Percentiles rank a stretch among this genome's conserved stretches.
These are phyloP conservation scores for Sporothrix brunneoviolacea DNA, from an alignment of 2,329 filamentous ascomycete genomes.

Conservation along the genomic window DNA sequence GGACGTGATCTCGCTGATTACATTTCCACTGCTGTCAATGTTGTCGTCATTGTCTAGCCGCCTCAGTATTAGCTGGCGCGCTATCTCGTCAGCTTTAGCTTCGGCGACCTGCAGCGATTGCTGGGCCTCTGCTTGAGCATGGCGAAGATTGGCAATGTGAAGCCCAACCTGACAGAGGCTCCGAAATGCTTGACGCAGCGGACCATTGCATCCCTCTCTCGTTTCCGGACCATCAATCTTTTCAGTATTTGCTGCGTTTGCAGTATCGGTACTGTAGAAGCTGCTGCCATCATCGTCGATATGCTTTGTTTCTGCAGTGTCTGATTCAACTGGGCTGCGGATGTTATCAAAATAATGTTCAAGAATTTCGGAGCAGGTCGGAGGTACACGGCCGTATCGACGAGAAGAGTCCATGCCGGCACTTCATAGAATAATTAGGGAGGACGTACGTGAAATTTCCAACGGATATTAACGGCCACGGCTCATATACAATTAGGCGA, in stretches of 20 bases:
- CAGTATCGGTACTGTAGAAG: constrained; percentile 2
- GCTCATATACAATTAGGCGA: too few relatives aligned
- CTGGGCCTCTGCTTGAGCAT: neutral
- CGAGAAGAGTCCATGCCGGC: neutral
- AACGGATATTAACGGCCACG: too few relatives aligned
- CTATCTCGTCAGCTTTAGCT: neutral
- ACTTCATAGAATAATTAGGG: too few relatives aligned
- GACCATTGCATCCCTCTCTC: neutral
- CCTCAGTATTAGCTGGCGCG: neutral
- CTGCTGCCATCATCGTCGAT: neutral
- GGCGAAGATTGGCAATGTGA: constrained; percentile 7
- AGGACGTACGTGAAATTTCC: neutral
- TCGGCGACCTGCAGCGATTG: neutral
- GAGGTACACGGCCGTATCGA: neutral
- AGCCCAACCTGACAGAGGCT: constrained; percentile 7
- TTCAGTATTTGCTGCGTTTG: neutral
- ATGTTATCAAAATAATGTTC: neutral
- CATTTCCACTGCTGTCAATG: neutral
- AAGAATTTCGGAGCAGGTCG: neutral
- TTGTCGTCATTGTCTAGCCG: neutral
- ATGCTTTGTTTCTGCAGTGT: neutral
- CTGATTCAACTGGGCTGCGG: neutral
- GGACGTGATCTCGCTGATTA: neutral
- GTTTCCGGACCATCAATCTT: neutral
- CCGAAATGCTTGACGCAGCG: neutral